A percentile compares a stretch with the other conserved stretches of the same genome.
These are phyloP conservation scores for Aureoboletus auriporus DNA, from an alignment of 768 basidiomycete genomes.

Conservation along the genomic window DNA sequence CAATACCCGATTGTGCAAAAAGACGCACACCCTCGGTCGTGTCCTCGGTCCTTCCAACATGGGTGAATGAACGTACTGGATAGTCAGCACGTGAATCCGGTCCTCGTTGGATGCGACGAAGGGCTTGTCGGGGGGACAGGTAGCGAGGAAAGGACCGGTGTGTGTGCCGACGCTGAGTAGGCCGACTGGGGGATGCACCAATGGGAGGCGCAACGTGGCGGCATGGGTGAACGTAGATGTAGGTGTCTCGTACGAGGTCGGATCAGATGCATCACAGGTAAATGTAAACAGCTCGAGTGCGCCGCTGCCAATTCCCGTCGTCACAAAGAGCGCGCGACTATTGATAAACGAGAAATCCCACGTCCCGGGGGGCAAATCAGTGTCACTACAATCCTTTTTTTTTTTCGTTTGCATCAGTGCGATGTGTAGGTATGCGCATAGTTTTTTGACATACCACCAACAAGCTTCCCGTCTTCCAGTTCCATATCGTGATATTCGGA, in stretches of 20 bases:
- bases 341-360: slow-evolving; percentile 49
- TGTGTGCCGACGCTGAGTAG: slow-evolving; percentile 26
- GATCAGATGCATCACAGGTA: slow-evolving; percentile 5
- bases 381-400: slow-evolving; percentile 28
- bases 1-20: slow-evolving; percentile 32
- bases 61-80: slow-evolving; percentile 18
- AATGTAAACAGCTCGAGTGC: slow-evolving; percentile 44
- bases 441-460: slow-evolving; percentile 38
- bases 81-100: slow-evolving; percentile 19
- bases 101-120: slow-evolving; percentile 27
- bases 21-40: slow-evolving; percentile 20
- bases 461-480: slow-evolving; percentile 44
- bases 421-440: background rate
- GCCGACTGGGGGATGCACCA: slow-evolving; percentile 2
- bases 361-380: slow-evolving; percentile 23
- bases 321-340: slow-evolving; percentile 40
- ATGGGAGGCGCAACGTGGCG: slow-evolving; percentile 15
- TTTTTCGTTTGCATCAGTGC: no score
- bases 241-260: background rate
- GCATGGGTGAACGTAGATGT: slow-evolving; percentile 14
- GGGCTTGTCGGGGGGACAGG: slow-evolving; percentile 15
- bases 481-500: slow-evolving; percentile 39
- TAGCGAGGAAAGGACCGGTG: slow-evolving; percentile 31
- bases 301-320: slow-evolving; percentile 31
- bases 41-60: slow-evolving; percentile 1